A percentile compares a stretch with the other conserved stretches of the same genome.
Evolutionary conservation across 169 alveolate species (phyloP).

Genomic region (Plasmodium knowlesi): DNA sequence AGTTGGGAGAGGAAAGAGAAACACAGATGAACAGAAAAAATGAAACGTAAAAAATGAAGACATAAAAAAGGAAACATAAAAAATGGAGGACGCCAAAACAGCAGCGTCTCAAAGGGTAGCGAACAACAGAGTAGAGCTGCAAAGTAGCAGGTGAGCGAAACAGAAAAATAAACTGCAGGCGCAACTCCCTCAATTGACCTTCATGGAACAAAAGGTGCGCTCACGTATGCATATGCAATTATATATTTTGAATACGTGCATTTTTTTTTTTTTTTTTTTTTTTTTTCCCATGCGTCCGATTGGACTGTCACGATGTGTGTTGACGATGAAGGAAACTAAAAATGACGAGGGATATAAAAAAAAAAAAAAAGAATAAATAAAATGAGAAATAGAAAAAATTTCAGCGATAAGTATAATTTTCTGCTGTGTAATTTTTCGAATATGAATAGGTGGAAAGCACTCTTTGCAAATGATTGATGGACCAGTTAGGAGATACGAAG

Average conservation of each 20-base stretch:
- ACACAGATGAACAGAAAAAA: not conserved
- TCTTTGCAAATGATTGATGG: not conserved
- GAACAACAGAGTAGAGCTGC: not conserved
- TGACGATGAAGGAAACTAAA: not conserved
- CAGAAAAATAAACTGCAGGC: not conserved
- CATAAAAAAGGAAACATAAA: not conserved
- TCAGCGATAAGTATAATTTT: not conserved
- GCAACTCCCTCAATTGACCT: not conserved
- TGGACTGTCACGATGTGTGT: not conserved
- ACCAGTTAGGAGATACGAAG: not conserved
- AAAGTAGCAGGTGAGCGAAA: not conserved
- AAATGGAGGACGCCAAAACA: not conserved
- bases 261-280: not conserved
- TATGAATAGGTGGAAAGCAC: not conserved
- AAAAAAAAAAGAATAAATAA: not conserved
- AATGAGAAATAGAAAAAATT: not conserved
- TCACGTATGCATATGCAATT: conserved; percentile 2
- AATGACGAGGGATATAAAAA: not conserved
- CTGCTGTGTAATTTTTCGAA: not conserved
- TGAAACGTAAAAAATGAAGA: not conserved
- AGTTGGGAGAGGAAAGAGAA: not conserved
- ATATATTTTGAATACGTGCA: not conserved
- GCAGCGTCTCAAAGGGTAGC: not conserved
- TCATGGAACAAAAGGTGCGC: not conserved
- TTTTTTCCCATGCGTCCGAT: not conserved